Conservation (phyloP, 179 eudicot species). For the Beta lomatogona region DNA sequence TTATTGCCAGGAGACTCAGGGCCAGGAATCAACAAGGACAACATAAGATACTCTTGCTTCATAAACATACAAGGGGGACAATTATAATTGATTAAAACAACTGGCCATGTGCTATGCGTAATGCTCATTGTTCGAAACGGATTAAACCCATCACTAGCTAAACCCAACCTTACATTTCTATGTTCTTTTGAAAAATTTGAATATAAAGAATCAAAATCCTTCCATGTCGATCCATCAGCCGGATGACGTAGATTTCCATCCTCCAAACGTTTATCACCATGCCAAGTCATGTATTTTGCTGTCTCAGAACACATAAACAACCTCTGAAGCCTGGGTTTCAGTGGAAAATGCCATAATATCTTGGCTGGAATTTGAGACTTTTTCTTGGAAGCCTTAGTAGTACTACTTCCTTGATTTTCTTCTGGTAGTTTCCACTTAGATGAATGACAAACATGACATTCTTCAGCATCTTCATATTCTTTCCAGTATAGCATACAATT, state of each 20-base stretch:
- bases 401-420: not conserved
- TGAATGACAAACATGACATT: no score
- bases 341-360: not conserved
- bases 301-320: not conserved
- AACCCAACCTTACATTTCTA: not conserved
- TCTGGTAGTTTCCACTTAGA: no score
- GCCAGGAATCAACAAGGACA: no score
- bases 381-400: no score
- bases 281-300: not conserved
- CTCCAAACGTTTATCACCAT: not conserved
- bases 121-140: not conserved
- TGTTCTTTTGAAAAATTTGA: not conserved
- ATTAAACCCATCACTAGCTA: not conserved
- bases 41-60: no score
- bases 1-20: no score
- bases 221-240: not conserved
- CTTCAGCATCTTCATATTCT: no score
- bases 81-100: not conserved
- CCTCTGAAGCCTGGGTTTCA: not conserved
- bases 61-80: not conserved
- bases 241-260: no score
- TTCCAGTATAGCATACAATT: not conserved
- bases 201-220: not conserved
- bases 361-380: not conserved
- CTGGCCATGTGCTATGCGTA: not conserved